phyloP scores from a whole-genome alignment of 495 filamentous ascomycete genomes.

The Pyrenopolyporus hunteri region DNA sequence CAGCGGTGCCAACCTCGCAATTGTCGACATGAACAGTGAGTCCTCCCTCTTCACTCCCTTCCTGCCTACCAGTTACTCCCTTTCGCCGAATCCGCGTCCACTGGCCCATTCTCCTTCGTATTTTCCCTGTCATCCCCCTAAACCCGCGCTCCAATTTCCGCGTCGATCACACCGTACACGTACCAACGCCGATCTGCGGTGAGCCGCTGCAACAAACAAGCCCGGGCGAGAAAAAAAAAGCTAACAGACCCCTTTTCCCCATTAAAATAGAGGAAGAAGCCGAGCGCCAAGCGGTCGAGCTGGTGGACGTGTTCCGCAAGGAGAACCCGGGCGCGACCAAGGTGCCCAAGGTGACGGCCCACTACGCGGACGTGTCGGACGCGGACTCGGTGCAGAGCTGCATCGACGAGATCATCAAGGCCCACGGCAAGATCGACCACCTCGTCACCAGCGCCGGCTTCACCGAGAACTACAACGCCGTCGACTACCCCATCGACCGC shows the following conservation, averaged over 20 bases:
- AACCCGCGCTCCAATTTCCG: neutral
- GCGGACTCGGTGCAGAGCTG: constrained; percentile 74
- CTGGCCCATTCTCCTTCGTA: neutral
- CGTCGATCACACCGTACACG: constrained; percentile 13
- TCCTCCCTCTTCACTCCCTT: constrained; percentile 27
- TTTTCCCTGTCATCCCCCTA: neutral
- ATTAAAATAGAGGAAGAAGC: constrained; percentile 75
- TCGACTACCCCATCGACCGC: constrained; percentile 84
- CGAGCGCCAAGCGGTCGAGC: constrained; percentile 69
- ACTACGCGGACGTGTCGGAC: constrained; percentile 85
- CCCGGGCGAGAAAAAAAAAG: neutral
- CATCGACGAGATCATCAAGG: constrained; percentile 68
- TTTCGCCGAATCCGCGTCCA: neutral
- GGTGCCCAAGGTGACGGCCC: constrained; percentile 82
- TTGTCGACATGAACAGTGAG: constrained; percentile 92
- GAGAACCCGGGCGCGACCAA: constrained; percentile 74
- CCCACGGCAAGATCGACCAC: constrained; percentile 83
- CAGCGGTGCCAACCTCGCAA: constrained; percentile 85
- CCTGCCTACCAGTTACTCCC: neutral
- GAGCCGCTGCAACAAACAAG: constrained; percentile 10
- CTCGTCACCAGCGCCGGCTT: constrained; percentile 96
- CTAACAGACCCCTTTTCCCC: constrained; percentile 17
- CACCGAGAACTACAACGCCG: constrained; percentile 92
- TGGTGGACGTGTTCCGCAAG: constrained; percentile 72
- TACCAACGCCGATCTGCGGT: constrained; percentile 14